Percentiles rank a stretch among this genome's conserved stretches.
Evolutionary conservation across 495 filamentous ascomycete species (phyloP).

Genomic region (Parmelia sp.): DNA sequence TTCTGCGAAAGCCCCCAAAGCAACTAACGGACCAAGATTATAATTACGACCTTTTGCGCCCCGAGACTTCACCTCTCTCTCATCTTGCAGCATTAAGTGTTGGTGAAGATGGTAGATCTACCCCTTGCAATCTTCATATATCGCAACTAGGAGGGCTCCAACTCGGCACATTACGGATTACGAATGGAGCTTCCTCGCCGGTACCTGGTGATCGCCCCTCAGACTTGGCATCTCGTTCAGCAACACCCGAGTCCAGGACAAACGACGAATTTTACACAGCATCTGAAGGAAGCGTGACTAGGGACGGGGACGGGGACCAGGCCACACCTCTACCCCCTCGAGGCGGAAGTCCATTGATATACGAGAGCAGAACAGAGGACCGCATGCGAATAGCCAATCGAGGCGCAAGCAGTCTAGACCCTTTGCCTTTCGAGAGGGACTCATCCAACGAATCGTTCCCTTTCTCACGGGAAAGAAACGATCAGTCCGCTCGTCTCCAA

Average conservation of each 20-base stretch:
- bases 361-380: background rate
- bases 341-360: background rate
- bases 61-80: slow-evolving; percentile 24
- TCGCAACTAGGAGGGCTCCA: slow-evolving; percentile 46
- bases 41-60: slow-evolving; percentile 24
- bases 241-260: slow-evolving; percentile 8
- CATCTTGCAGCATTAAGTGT: slow-evolving; percentile 21
- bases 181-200: slow-evolving; percentile 43
- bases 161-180: slow-evolving; percentile 44
- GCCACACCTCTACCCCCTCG: slow-evolving; percentile 1
- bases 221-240: background rate
- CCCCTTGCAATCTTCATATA: slow-evolving; percentile 41
- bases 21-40: slow-evolving; percentile 23
- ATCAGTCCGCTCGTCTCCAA: background rate
- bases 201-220: slow-evolving; percentile 36
- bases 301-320: slow-evolving; percentile 7
- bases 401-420: background rate
- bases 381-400: background rate
- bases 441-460: background rate
- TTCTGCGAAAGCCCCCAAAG: slow-evolving; percentile 26
- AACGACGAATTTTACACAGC: slow-evolving; percentile 21
- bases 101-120: slow-evolving; percentile 29
- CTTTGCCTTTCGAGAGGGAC: background rate
- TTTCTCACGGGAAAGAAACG: background rate
- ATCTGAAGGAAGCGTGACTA: slow-evolving; percentile 17